These are phyloP conservation scores for Asparagopsis taxiformis DNA, from an alignment of 31 red algal genomes.

Conservation along the genomic window DNA sequence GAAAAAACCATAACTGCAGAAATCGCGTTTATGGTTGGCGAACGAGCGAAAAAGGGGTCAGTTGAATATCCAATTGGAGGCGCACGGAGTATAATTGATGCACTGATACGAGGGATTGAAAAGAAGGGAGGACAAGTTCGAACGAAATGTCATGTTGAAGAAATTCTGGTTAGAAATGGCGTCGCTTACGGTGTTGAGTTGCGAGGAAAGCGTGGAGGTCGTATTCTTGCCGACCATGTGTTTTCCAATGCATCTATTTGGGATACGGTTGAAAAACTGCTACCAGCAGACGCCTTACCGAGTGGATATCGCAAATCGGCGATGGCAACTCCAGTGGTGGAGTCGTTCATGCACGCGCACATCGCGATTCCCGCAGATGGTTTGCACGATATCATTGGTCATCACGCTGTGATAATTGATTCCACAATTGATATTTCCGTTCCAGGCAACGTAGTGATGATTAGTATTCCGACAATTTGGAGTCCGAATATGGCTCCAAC, in stretches of 20 bases:
- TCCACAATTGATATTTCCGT: conserved; percentile 37
- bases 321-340: conserved; percentile 48
- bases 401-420: conserved; percentile 66
- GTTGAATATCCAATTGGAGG: conserved; percentile 62
- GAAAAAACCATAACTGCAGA: conserved; percentile 68
- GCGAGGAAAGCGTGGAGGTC: conserved; percentile 14
- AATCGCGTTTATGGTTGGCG: conserved; percentile 79
- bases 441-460: conserved; percentile 66
- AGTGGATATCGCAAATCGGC: conserved; percentile 10
- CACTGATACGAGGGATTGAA: conserved; percentile 51
- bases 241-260: conserved; percentile 72
- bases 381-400: conserved; percentile 39
- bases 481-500: conserved; percentile 46
- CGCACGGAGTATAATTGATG: conserved; percentile 36
- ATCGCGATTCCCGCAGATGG: conserved; percentile 54
- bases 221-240: conserved; percentile 41
- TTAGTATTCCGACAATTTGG: conserved; percentile 70
- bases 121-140: conserved; percentile 54
- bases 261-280: conserved; percentile 49
- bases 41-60: conserved; percentile 22
- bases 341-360: conserved; percentile 74
- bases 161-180: conserved; percentile 50
- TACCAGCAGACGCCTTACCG: conserved; percentile 19
- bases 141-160: conserved; percentile 42
- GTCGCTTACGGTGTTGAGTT: conserved; percentile 41